phyloP scores from a whole-genome alignment of 2,329 filamentous ascomycete species.

The Tolypocladium nubicola region DNA sequence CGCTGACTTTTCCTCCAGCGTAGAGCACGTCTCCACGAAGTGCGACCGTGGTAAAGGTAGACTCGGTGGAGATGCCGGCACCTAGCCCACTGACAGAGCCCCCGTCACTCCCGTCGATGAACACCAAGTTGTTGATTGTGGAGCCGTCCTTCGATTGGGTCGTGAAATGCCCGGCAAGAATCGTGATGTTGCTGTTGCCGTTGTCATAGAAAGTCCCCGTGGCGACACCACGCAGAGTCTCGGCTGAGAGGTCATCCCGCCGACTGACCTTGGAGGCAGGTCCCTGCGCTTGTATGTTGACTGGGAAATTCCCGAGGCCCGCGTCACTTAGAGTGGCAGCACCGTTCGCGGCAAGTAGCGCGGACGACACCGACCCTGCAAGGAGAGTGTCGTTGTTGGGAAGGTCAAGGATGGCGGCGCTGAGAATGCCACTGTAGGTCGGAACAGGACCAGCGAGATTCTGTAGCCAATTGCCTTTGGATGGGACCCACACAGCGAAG shows the following conservation, averaged over 20 bases:
- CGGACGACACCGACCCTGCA: conserved; percentile 72
- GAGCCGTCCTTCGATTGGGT: conserved; percentile 59
- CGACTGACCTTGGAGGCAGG: conserved; percentile 28
- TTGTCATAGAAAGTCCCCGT: conserved; percentile 68
- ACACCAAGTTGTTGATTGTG: conserved; percentile 65
- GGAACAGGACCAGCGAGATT: conserved; percentile 59
- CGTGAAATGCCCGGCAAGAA: conserved; percentile 80
- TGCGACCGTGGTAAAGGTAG: conserved; percentile 64
- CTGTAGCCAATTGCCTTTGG: conserved; percentile 75
- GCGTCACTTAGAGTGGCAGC: conserved; percentile 53
- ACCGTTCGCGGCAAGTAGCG: conserved; percentile 61
- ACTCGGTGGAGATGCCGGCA: conserved; percentile 55
- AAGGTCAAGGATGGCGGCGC: conserved; percentile 55
- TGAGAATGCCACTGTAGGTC: conserved; percentile 61
- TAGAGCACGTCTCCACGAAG: conserved; percentile 60
- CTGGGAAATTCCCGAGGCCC: conserved; percentile 43
- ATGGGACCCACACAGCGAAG: conserved; percentile 88
- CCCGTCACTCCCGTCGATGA: conserved; percentile 67
- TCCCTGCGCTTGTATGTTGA: conserved; percentile 37
- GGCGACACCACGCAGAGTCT: conserved; percentile 54
- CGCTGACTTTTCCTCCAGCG: conserved; percentile 71
- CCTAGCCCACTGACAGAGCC: conserved; percentile 60
- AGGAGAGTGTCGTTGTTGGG: conserved; percentile 57
- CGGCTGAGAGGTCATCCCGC: conserved; percentile 30
- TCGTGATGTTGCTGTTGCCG: conserved; percentile 65